Evolutionary conservation across 148 eudicot genomes (phyloP), one percentile per base, ranked within the genome.

Genomic region (Chenopodium suecicum): DNA sequence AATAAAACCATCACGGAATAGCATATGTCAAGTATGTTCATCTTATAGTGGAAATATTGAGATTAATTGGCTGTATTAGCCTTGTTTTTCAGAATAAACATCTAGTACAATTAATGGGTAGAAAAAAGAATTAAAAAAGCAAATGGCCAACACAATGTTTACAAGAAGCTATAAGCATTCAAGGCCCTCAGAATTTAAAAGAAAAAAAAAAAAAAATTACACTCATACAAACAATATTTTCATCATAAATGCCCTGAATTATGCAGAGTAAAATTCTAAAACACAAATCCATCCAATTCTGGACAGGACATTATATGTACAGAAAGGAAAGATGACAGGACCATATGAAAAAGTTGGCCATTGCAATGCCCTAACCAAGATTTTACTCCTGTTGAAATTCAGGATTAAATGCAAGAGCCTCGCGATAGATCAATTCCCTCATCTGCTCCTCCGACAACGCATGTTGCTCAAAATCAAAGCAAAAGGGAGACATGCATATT

Each of bases 401-500:
- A 1, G 98, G 97, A 81, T 94, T 94, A 78, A 93, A 94, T 56
- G 98, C 98, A 54, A 95, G 91, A 78, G 93, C 93, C 85, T 95
- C 98, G 50, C 92, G 88, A 82, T 93, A 93, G 80, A 94, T 94
- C 44, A 93, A 88, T 86, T 94, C 98, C 86, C 90, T 94, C 98
- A 95, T 95, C 82, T 93, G 96, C 82, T 95, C 98, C 86, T 95
- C 98, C 0, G 91, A 80, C 77, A 93, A 81, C 44, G 97, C 94
- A 64, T 93, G 96, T 82, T 93, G 96, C 79, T 95, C 98, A 81
- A 95, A 95, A 83, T 95, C 96, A 10, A 94, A 89, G 86, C 82
- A 92, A 82, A 94, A 92, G 50, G 98, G 97, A 56, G 90, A 89
- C 90, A 82, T 77, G 89, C 98, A 92, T 46, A 83, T 78, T 60